Conservation (phyloP, 2,329 filamentous ascomycete genomes). For the Beauveria medogensis region DNA sequence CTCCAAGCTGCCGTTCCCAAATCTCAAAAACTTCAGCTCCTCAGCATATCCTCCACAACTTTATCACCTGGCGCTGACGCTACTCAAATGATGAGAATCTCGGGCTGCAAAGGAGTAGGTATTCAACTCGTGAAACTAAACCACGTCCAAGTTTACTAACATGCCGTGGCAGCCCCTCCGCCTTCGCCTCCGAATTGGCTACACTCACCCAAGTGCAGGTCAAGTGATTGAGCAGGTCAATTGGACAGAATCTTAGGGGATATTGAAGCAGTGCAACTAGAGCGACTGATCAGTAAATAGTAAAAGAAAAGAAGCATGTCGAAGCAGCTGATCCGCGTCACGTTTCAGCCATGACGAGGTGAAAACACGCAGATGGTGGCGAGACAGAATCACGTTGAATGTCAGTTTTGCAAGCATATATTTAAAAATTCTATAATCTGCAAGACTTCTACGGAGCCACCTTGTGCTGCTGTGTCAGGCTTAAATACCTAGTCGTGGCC, state of each 20-base stretch:
- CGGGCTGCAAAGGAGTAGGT: constrained; percentile 82
- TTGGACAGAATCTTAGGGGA: constrained; percentile 71
- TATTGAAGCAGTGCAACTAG: neutral
- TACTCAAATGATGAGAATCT: constrained; percentile 83
- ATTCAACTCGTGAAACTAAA: neutral
- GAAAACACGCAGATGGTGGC: neutral
- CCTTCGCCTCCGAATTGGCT: constrained; percentile 77
- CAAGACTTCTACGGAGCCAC: neutral
- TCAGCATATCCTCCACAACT: constrained; percentile 77
- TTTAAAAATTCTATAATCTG: neutral
- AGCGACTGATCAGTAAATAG: constrained; percentile 19
- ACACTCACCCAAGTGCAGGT: constrained; percentile 60
- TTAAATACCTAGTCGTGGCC: neutral
- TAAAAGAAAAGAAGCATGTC: neutral
- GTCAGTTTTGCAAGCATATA: neutral
- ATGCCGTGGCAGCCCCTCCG: constrained; percentile 58
- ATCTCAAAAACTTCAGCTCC: constrained; percentile 85
- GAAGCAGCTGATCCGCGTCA: neutral
- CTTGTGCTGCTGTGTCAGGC: no score
- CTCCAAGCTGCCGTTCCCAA: constrained; percentile 95
- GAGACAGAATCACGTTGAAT: neutral
- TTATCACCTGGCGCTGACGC: constrained; percentile 72
- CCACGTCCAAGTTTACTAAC: constrained; percentile 11
- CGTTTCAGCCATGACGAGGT: neutral
- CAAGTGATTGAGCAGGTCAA: constrained; percentile 87